Evolutionary conservation across 345 rosid species (phyloP), one percentile per base, ranked within the genome.

Genomic region (Eucalyptus tenuipes): DNA sequence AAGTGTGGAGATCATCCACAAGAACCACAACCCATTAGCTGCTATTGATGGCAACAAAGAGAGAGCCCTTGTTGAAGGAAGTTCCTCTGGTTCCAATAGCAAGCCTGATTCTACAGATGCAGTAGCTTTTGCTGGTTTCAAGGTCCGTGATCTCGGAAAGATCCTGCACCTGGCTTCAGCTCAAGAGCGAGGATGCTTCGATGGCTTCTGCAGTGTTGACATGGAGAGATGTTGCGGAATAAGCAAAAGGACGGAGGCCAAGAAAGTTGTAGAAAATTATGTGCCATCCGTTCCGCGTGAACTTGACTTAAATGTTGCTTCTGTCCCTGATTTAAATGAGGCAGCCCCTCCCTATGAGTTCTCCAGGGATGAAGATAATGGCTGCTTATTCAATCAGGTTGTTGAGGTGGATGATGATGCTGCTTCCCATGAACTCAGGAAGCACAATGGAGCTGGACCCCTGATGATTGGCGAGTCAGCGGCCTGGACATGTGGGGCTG

Each of bases 291-390:
- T 89, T 86, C 92, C 96, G 15, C 95, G 89, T 84, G 97, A 91
- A 81, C 94, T 97, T 49, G 99, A 98, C 90, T 93, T 98, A 68
- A 97, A 98, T 91, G 92, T 94, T 88, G 95, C 93, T 87, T 97
- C 96, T 8, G 96, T 98, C 88, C 99, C 99, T 52, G 99, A 97
- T 91, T 88, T 98, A 91, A 98, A 98, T 53, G 99, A 97, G 88
- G 91, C 95, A 87, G 94, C 97, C 88, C 98, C 95, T 89, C 97
- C 95, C 52, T 94, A 90, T 84, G 99, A 96, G 68, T 97, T 95
- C 87, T 96, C 98, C 45, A 91, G 97, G 85, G 99, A 97, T 92
- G 98, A 97, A 94, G 98, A 97, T 90, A 93, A 92, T 57, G 98
- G 95, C 79, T 93, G 94, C 92, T 92, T 94, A 40, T 89, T 95